Evolutionary conservation across 805 yeast genomes (phyloP).

Genomic region (Metschnikowia kunwiensis): DNA sequence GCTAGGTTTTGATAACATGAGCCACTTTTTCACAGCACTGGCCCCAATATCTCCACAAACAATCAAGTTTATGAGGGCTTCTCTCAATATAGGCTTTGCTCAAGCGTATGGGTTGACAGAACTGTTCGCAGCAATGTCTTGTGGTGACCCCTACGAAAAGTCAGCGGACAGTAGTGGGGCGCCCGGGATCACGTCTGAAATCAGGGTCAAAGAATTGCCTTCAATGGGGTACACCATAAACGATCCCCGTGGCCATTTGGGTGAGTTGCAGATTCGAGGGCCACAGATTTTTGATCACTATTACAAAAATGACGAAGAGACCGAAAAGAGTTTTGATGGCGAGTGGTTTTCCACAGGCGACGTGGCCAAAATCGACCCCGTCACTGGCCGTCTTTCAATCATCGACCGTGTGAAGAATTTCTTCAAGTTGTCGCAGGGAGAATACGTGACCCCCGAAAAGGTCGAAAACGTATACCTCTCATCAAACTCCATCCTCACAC

Average conservation of each 20-base stretch:
- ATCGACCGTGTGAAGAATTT: slow-evolving; percentile 73
- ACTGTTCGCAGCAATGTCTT: slow-evolving; percentile 53
- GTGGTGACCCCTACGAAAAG: slow-evolving; percentile 41
- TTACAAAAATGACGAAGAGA: slow-evolving; percentile 55
- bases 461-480: slow-evolving; percentile 59
- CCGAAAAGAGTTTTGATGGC: slow-evolving; percentile 47
- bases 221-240: slow-evolving; percentile 47
- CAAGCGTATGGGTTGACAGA: slow-evolving; percentile 81
- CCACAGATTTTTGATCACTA: slow-evolving; percentile 58
- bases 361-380: slow-evolving; percentile 18
- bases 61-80: slow-evolving; percentile 57
- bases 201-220: slow-evolving; percentile 58
- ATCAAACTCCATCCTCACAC: slow-evolving; percentile 15
- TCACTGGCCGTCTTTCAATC: slow-evolving; percentile 53
- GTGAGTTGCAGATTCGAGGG: slow-evolving; percentile 63
- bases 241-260: slow-evolving; percentile 35
- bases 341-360: slow-evolving; percentile 62
- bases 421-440: slow-evolving; percentile 55
- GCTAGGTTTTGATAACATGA: slow-evolving; percentile 34
- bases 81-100: slow-evolving; percentile 51
- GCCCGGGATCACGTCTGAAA: slow-evolving; percentile 49
- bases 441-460: slow-evolving; percentile 72
- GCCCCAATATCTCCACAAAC: slow-evolving; percentile 70
- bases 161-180: slow-evolving; percentile 61
- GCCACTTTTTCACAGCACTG: slow-evolving; percentile 43